Evolutionary conservation across 1,284 basidiomycete genomes (phyloP).

Genomic region (Ganoderma meredithae): DNA sequence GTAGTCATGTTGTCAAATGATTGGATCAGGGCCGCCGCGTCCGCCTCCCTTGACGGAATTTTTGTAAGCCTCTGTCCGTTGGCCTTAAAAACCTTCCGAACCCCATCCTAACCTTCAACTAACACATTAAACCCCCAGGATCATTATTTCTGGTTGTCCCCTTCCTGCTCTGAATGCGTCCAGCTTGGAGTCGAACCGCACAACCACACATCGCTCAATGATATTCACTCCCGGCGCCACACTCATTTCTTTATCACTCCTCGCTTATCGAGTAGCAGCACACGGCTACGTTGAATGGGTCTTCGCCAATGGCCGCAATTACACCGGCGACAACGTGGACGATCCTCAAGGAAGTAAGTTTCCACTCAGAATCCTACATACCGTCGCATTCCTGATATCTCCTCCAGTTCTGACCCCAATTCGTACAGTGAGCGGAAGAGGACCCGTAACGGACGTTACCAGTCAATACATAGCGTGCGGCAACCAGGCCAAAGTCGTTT

Average conservation of each 20-base stretch:
- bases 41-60: not conserved
- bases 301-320: not conserved
- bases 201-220: not conserved
- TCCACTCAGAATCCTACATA: not conserved
- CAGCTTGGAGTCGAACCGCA: not conserved
- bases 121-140: too few species aligned
- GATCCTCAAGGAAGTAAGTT: not conserved
- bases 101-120: too few species aligned
- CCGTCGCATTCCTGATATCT: not conserved
- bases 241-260: not conserved
- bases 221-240: not conserved
- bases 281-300: not conserved
- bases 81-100: not conserved
- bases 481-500: constrained; percentile 3
- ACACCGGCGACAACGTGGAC: not conserved
- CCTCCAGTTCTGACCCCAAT: not conserved
- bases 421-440: not conserved
- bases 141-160: not conserved
- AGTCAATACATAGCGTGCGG: constrained; percentile 1
- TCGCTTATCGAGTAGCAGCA: not conserved
- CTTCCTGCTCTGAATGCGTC: not conserved
- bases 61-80: not conserved
- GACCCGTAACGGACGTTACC: not conserved
- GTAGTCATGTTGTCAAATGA: not conserved
- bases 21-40: not conserved